Evolutionary conservation across 2,329 filamentous ascomycete genomes (phyloP), one percentile per base, ranked within the genome.

Genomic region (Trichoderma sp.): DNA sequence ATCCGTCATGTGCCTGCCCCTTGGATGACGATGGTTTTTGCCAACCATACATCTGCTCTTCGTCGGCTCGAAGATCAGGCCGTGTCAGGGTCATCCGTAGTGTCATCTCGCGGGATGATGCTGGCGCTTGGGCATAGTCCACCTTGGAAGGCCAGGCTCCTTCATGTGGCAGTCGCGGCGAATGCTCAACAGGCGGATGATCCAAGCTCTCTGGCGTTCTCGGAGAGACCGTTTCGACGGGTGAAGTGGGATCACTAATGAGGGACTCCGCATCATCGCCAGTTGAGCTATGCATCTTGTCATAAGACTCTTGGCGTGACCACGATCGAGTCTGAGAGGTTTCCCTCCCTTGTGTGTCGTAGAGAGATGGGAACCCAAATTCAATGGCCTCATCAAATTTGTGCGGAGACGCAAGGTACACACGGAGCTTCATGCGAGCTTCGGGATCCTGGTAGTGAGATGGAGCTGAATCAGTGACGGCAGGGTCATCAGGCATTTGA

Each of bases 341-440:
- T 15, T 82, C 81, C 9, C 79, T 78, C 26, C 80, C 76, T 3
- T 80, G 74, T 2, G 76, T 76, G n/a, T 81, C 81, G 39, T 89
- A 86, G 43, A 85, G 84, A 0, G 91, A 90, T 0, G 94, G 94
- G 76, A 98, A 98, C 0, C 95, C 95, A 81, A 97, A 98, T 79
- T 97, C 93, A 67, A 98, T 88, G 1, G 93, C 94, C 81, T 98
- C 95, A 79, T 98, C 95, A 76, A 98, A 98, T 79, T 97, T 97
- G 75, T 97, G 93, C 1, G 95, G 92, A 1, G 94, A 97, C 8
- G 93, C 92, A 23, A 97, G 88, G 77, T 95, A 97, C 7, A 93
- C 90, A 13, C 94, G 90, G 23, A 98, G 85, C 81, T 97, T 97
- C 76, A 93, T 86, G 39, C 95, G 89, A 50, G 95, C 93, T 79